Evolutionary conservation across 2,329 filamentous ascomycete genomes (phyloP).

Genomic region (Fusarium solani-melongenae): DNA sequence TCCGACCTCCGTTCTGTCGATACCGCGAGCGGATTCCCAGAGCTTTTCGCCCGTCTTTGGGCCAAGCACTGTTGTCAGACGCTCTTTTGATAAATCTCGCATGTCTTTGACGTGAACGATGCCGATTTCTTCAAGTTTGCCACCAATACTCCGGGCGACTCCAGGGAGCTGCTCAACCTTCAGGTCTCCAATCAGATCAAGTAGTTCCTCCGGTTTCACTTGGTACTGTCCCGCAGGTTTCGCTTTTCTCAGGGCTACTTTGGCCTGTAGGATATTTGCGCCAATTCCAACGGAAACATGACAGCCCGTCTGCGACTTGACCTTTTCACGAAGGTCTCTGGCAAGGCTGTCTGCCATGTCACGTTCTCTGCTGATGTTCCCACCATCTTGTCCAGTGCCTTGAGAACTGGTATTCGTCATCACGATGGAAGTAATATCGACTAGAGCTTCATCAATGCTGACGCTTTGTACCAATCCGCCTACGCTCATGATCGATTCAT

Average conservation of each 20-base stretch:
- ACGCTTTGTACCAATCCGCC: constrained; percentile 93
- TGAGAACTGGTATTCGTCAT: constrained; percentile 73
- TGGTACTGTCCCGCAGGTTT: constrained; percentile 96
- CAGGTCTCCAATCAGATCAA: constrained; percentile 81
- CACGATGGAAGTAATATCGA: constrained; percentile 83
- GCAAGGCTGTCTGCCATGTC: constrained; percentile 78
- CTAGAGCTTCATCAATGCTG: constrained; percentile 92
- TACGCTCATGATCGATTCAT: constrained; percentile 81
- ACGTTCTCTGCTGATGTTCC: constrained; percentile 81
- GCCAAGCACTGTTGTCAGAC: constrained; percentile 77
- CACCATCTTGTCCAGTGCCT: constrained; percentile 72
- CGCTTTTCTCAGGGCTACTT: constrained; percentile 87
- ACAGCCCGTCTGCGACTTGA: constrained; percentile 83
- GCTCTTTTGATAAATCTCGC: constrained; percentile 79
- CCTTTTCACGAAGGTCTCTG: constrained; percentile 70
- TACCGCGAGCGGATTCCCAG: constrained; percentile 89
- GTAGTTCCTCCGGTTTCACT: constrained; percentile 81
- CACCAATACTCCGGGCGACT: constrained; percentile 89
- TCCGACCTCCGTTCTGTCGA: constrained; percentile 87
- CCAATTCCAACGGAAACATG: constrained; percentile 94
- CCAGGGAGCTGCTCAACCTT: constrained; percentile 87
- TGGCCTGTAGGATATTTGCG: constrained; percentile 89
- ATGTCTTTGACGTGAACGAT: constrained; percentile 87
- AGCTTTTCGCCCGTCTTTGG: constrained; percentile 94
- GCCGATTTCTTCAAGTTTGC: constrained; percentile 88